Base-by-base conservation (phyloP, 1,284 basidiomycete species). In the Moniliophthora roreri region DNA sequence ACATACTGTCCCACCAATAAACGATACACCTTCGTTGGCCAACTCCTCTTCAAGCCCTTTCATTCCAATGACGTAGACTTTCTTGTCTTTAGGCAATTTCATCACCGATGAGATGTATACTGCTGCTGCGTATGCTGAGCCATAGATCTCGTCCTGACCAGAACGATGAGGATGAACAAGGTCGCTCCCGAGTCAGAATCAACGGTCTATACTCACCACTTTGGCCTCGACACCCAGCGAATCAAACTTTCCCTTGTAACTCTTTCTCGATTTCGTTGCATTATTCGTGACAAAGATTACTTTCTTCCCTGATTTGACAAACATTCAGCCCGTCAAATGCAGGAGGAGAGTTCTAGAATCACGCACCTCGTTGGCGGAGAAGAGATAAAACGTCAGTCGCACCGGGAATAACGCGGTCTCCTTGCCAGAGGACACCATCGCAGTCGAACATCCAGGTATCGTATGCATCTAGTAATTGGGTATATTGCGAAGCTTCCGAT, bases 261-360 rank as follows among this genome's bases (percentile, higher is more conserved):
- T 87, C 67, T 76, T 82, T 50, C 96, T 78, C 10, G 93, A 95
- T 73, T 96, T 95, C 46, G 89, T 94, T n/a, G 96, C 96, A 67
- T 98, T 99, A 75, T 98, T 98, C 26, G 95, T 98, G 36, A 98
- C 95, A 68, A 98, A 99, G 37, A 98, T 76, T 48, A 99, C 76
- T 55, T 84, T 82, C 77, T 98, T 99, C 51, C 89, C 92, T 87
- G 18, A 32, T 35, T 34, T 20, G 48, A 46, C 28, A 34, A 38
- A 39, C 32, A 48, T 38, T 21, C 34, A 45, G 28, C 36, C 26
- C 44, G 38, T 37, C 5, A 13, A 42, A 47, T 36, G 20, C 4
- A 50, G n/a, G 21, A 26, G 44, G 32, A 26, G 16, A 16, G 50
- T 56, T 24, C 11, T 11, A n/a, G 38, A 44, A 24, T 36, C 54